Evolutionary conservation across 768 basidiomycete species (phyloP), one percentile per base, ranked within the genome.

Genomic region (Trametopsis cervina): DNA sequence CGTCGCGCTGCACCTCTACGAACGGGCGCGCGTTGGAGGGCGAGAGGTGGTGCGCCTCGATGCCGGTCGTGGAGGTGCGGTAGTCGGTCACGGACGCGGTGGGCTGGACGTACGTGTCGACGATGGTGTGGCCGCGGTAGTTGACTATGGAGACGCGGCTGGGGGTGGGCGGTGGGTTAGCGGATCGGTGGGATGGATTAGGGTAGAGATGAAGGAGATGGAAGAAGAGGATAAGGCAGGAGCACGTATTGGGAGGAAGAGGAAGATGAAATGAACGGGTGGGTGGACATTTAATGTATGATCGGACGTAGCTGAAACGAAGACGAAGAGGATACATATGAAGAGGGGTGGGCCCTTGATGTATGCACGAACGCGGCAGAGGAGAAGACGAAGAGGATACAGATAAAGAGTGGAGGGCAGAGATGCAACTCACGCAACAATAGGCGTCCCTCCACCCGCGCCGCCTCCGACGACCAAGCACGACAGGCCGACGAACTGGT

Each of bases 361-460:
- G n/a, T n/a, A n/a, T n/a, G n/a, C n/a, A n/a, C n/a, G n/a, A n/a
- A n/a, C n/a, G n/a, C n/a, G n/a, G n/a, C n/a, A n/a, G n/a, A n/a
- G n/a, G n/a, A n/a, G n/a, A n/a, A 24, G 27, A 42, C 11, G 25
- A 42, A 26, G 40, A 4, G 40, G 51, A 26, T 6, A 11, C n/a
- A 2, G n/a, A 12, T 15, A 20, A 18, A 20, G 35, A 26, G 50
- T 40, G 39, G 22, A 36, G 43, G 29, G 21, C 46, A 25, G 45
- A 44, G 27, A 12, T 4, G 25, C 11, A 37, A 73, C 83, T 53
- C 68, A 89, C 88, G 86, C 88, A 27, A 90, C 70, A 81, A 90
- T 85, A 33, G 81, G 77, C 1, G 88, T 90, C 13, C 83, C 83
- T 5, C 88, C 88, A 2, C 87, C 86, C 15, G 84, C 81, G 23